Percentiles rank a stretch among this genome's conserved stretches.
Conservation (phyloP, 805 yeast genomes). For the Candida awuae region DNA sequence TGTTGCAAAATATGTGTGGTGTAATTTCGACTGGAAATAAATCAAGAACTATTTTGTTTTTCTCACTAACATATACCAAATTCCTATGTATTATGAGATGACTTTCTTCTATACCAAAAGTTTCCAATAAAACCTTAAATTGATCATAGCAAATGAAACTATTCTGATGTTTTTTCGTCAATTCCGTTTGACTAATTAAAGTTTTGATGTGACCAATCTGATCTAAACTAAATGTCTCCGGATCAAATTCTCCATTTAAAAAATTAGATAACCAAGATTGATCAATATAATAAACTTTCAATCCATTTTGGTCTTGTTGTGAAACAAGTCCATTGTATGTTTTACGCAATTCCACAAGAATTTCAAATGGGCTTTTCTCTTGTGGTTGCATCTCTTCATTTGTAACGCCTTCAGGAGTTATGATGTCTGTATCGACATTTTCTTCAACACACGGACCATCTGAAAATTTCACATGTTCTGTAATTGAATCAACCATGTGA, state of each 20-base stretch:
- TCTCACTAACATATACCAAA: slow-evolving; percentile 21
- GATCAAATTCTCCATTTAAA: slow-evolving; percentile 26
- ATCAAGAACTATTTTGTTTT: slow-evolving; percentile 21
- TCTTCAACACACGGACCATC: too few species aligned
- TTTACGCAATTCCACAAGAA: slow-evolving; percentile 16
- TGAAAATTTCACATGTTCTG: too few species aligned
- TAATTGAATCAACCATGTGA: too few species aligned
- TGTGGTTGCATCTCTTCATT: too few species aligned
- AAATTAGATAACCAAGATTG: slow-evolving; percentile 36
- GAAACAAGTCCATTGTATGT: slow-evolving; percentile 12
- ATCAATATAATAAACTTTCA: slow-evolving; percentile 41
- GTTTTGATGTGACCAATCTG: slow-evolving; percentile 43
- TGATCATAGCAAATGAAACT: slow-evolving; percentile 36
- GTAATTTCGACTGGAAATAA: slow-evolving; percentile 19
- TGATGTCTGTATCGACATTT: too few species aligned
- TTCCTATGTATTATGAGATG: slow-evolving; percentile 33
- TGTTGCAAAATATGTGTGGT: slow-evolving; percentile 22
- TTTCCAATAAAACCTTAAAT: slow-evolving; percentile 37
- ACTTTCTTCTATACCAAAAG: slow-evolving; percentile 46
- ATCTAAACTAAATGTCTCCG: slow-evolving; percentile 24
- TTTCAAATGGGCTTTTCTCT: slow-evolving; percentile 10
- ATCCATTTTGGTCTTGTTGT: slow-evolving; percentile 38
- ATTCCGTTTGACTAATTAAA: slow-evolving; percentile 34
- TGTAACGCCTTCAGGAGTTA: too few species aligned
- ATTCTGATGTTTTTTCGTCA: slow-evolving; percentile 19